Evolutionary conservation across 177 flowering plant species (phyloP).

Genomic region (Vitis hybrid): DNA sequence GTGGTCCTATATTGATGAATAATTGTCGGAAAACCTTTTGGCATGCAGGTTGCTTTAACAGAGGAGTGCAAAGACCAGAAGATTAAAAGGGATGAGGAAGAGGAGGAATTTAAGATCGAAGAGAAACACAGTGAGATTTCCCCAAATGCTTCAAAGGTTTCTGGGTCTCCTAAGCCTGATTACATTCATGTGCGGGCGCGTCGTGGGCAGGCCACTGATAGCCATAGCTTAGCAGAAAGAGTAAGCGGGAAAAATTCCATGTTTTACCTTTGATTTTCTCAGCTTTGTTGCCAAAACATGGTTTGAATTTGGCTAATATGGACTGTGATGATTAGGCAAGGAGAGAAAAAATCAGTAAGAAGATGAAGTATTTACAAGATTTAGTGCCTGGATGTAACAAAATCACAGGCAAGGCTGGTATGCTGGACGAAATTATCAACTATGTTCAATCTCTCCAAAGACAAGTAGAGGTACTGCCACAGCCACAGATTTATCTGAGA

Average conservation of each 20-base stretch:
- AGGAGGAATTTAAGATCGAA: not conserved
- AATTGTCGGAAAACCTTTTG: not conserved
- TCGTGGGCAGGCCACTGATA: slow-evolving; percentile 51
- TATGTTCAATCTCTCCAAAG: slow-evolving; percentile 46
- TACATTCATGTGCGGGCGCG: slow-evolving; percentile 45
- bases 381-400: slow-evolving; percentile 44
- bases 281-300: too few relatives aligned
- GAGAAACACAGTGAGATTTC: slow-evolving; percentile 2
- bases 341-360: slow-evolving; percentile 42
- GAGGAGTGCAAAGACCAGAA: slow-evolving; percentile 12
- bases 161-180: slow-evolving; percentile 23
- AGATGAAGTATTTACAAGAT: slow-evolving; percentile 42
- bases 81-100: slow-evolving; percentile 11
- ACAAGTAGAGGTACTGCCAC: slow-evolving; percentile 36
- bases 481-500: too few relatives aligned
- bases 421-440: slow-evolving; percentile 48
- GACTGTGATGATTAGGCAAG: slow-evolving; percentile 24
- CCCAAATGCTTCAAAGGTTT: slow-evolving; percentile 18
- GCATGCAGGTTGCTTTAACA: slow-evolving; percentile 8
- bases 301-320: not conserved
- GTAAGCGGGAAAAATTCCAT: slow-evolving; percentile 14
- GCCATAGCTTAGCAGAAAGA: slow-evolving; percentile 48
- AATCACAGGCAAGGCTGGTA: slow-evolving; percentile 39
- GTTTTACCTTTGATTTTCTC: not conserved
- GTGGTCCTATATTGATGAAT: too few relatives aligned